phyloP scores from a whole-genome alignment of 306 rosid species.

The Rosa lucieae region DNA sequence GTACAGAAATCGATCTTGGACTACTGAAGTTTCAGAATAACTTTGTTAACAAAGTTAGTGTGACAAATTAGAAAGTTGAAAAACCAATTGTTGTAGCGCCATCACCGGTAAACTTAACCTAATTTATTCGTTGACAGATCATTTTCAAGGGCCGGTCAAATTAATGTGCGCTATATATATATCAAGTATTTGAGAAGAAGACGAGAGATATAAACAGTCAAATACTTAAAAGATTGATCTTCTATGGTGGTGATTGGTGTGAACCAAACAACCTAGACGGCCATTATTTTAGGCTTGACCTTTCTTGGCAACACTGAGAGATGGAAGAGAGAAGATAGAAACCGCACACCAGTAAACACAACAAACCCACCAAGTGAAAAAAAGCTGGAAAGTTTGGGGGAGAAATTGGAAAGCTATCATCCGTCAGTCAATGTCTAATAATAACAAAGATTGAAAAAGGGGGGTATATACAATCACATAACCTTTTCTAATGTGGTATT shows the following conservation, averaged over 20 bases:
- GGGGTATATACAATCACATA: neutral
- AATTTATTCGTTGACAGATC: neutral
- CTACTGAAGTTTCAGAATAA: neutral
- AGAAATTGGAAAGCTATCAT: neutral
- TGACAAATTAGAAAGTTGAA: neutral
- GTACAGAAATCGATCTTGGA: neutral
- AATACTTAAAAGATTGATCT: neutral
- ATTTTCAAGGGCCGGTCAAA: neutral
- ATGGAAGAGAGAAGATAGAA: constrained; percentile 28
- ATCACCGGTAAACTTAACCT: neutral
- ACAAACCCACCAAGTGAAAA: constrained; percentile 17
- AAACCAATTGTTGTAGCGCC: neutral
- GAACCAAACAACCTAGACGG: constrained; percentile 8
- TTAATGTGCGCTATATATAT: neutral
- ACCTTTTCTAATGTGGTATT: constrained; percentile 2
- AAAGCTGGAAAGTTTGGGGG: constrained; percentile 25
- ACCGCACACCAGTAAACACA: constrained; percentile 12
- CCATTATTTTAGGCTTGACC: constrained; percentile 37
- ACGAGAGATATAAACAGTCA: neutral
- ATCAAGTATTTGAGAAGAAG: neutral
- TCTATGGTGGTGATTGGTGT: neutral
- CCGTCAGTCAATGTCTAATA: constrained; percentile 10
- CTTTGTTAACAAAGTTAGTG: no score
- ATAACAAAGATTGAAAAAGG: neutral
- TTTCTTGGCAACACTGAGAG: constrained; percentile 17